These are phyloP conservation scores for Cyamopsis tetragonoloba DNA, from an alignment of 306 rosid species.

Conservation along the genomic window DNA sequence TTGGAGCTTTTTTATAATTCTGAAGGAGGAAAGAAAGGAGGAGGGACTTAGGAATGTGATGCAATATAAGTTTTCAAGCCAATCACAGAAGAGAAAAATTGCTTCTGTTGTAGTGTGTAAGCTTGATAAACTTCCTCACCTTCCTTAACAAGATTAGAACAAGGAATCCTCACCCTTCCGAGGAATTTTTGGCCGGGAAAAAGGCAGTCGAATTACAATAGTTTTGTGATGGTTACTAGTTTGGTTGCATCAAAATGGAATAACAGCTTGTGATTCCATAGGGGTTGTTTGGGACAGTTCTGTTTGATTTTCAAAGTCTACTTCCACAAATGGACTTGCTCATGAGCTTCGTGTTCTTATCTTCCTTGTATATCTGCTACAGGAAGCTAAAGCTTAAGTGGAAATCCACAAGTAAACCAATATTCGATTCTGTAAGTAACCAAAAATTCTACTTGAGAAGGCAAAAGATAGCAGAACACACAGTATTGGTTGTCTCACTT, in stretches of 20 bases:
- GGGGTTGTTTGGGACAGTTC: slow-evolving; percentile 60
- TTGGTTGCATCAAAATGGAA: slow-evolving; percentile 42
- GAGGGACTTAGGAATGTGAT: slow-evolving; percentile 26
- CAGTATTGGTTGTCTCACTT: slow-evolving; percentile 27
- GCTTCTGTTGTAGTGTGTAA: slow-evolving; percentile 53
- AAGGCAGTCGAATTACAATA: slow-evolving; percentile 49
- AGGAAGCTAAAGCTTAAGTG: slow-evolving; percentile 40
- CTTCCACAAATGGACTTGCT: slow-evolving; percentile 58
- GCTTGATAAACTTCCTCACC: slow-evolving; percentile 63
- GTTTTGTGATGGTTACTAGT: slow-evolving; percentile 40
- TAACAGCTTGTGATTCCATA: slow-evolving; percentile 50
- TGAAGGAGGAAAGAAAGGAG: slow-evolving; percentile 17
- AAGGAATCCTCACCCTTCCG: slow-evolving; percentile 63
- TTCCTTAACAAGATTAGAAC: slow-evolving; percentile 55
- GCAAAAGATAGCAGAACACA: slow-evolving; percentile 28
- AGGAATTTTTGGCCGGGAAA: slow-evolving; percentile 43
- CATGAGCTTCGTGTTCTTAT: slow-evolving; percentile 62
- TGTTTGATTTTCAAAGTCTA: slow-evolving; percentile 60
- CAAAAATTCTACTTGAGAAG: slow-evolving; percentile 46
- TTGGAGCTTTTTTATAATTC: slow-evolving; percentile 26
- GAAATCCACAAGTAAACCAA: slow-evolving; percentile 48
- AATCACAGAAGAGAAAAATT: slow-evolving; percentile 60
- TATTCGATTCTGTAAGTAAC: slow-evolving; percentile 64
- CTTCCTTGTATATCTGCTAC: slow-evolving; percentile 25
- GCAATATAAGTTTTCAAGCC: slow-evolving; percentile 59